Conservation (phyloP, 164 flowering plant genomes). For the Stephania japonica region DNA sequence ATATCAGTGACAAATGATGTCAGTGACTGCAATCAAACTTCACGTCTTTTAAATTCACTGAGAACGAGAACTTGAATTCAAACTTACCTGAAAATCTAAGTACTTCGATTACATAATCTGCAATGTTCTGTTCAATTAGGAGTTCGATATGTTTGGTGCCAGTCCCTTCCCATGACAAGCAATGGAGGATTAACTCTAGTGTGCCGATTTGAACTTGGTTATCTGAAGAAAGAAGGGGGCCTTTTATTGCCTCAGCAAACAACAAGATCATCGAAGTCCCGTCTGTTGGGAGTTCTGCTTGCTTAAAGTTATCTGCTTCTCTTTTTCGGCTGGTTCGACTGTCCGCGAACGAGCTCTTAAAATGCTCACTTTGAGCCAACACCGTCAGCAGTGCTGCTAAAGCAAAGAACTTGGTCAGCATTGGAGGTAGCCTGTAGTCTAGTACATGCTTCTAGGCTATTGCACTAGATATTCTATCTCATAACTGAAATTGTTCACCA, state of each 20-base stretch:
- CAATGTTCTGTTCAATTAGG: conserved; percentile 74
- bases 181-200: conserved; percentile 53
- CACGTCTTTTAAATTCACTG: neutral
- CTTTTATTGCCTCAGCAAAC: conserved; percentile 90
- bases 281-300: conserved; percentile 22
- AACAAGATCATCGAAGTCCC: conserved; percentile 35
- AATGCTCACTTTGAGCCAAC: conserved; percentile 53
- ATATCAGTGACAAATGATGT: neutral
- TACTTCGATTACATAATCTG: conserved; percentile 84
- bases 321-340: conserved; percentile 18
- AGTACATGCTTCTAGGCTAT: neutral
- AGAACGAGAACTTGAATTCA: neutral
- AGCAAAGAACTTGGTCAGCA: conserved; percentile 1
- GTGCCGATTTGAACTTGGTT: conserved; percentile 67
- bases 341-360: conserved; percentile 30
- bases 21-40: neutral
- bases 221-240: conserved; percentile 87
- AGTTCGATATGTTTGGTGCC: conserved; percentile 32
- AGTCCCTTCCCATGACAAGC: conserved; percentile 41
- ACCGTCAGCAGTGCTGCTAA: conserved; percentile 62
- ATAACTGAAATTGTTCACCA: neutral
- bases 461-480: neutral
- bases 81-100: conserved; percentile 69
- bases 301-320: conserved; percentile 45
- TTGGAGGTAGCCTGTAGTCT: neutral